Conservation (phyloP, 2,329 filamentous ascomycete genomes). For the Bipolaris victoriae region DNA sequence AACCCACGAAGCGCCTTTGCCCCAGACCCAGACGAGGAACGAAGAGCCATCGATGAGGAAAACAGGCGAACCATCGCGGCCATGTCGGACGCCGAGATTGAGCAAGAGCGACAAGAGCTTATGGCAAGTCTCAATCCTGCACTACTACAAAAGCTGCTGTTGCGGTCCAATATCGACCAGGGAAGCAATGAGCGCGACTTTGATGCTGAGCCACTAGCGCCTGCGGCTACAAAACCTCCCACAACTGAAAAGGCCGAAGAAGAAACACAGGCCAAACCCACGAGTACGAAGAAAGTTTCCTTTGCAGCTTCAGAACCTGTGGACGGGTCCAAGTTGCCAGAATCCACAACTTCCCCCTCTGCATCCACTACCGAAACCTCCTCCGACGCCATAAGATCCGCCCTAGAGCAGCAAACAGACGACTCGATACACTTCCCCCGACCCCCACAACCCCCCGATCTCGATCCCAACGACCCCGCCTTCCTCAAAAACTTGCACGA, state of each 20-base stretch:
- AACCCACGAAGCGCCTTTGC: conserved; percentile 21
- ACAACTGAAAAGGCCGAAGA: conserved; percentile 18
- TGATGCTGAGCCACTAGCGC: conserved; percentile 15
- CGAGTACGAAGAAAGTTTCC: conserved; percentile 43
- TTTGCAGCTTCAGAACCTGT: conserved; percentile 33
- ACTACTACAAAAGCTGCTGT: conserved; percentile 77
- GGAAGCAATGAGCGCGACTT: conserved; percentile 53
- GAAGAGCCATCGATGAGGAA: conserved; percentile 77
- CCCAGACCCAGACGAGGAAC: conserved; percentile 61
- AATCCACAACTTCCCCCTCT: conserved; percentile 2
- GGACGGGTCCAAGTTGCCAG: conserved; percentile 11
- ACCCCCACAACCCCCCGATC: conserved; percentile 65
- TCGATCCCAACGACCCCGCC: conserved; percentile 81
- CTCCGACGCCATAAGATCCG: background rate
- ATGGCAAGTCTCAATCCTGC: conserved; percentile 75
- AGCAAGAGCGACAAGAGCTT: conserved; percentile 79
- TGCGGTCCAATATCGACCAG: conserved; percentile 77
- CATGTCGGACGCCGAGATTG: conserved; percentile 85
- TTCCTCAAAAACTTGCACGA: conserved; percentile 85
- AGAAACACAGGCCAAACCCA: conserved; percentile 17
- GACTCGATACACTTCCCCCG: conserved; percentile 68
- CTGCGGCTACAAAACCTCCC: conserved; percentile 2
- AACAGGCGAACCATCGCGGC: conserved; percentile 74
- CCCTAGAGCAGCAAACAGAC: conserved; percentile 59
- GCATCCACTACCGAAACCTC: conserved; percentile 1